Evolutionary conservation across 1,139 yeast genomes (phyloP).

Genomic region (Suhomyces maxii): DNA sequence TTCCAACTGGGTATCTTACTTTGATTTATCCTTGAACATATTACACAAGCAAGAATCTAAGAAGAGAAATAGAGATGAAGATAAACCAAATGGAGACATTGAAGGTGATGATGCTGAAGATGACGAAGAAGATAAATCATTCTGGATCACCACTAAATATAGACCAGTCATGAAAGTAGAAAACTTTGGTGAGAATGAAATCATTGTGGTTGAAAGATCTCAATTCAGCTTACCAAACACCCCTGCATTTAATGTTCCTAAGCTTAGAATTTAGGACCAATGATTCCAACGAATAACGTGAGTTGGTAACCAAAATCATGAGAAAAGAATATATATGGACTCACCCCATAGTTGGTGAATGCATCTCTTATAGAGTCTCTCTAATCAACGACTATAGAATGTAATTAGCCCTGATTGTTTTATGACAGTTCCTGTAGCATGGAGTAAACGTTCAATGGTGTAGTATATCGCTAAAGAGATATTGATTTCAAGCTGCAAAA

Average conservation of each 20-base stretch:
- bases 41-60: constrained; percentile 31
- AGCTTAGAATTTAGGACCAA: constrained; percentile 48
- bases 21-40: constrained; percentile 65
- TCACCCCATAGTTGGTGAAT: too few species aligned
- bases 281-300: too few species aligned
- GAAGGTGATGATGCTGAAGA: constrained; percentile 16
- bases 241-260: constrained; percentile 77
- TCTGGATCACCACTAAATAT: constrained; percentile 78
- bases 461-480: too few species aligned
- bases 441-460: too few species aligned
- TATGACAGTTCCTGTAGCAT: too few species aligned
- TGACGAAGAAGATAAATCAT: constrained; percentile 40
- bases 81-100: constrained; percentile 28
- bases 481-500: too few species aligned
- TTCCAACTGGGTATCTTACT: constrained; percentile 75
- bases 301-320: too few species aligned
- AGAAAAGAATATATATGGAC: too few species aligned
- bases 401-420: too few species aligned
- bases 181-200: constrained; percentile 52
- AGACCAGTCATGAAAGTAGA: constrained; percentile 70
- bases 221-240: constrained; percentile 58
- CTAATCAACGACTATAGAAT: too few species aligned
- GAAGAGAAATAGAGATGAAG: constrained; percentile 68
- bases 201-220: constrained; percentile 80
- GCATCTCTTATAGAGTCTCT: too few species aligned